phyloP scores from a whole-genome alignment of 2,329 filamentous ascomycete genomes.

The Talaromyces marneffei region DNA sequence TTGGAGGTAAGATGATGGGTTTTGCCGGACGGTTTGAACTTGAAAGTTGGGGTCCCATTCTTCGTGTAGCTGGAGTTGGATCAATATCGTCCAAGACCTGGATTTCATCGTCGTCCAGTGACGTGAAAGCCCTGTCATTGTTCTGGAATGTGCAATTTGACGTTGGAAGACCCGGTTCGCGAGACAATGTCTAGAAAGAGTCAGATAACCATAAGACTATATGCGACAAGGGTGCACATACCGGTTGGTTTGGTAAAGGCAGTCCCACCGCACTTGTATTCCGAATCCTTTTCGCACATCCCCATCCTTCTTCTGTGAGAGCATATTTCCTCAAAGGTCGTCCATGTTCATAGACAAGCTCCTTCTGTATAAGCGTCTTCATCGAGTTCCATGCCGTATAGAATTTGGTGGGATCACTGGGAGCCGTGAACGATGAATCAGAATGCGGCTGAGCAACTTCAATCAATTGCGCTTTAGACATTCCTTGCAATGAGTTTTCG shows the following conservation, averaged over 20 bases:
- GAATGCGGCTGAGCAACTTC: slow-evolving; percentile 65
- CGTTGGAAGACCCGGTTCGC: neutral
- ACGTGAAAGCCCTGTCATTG: neutral
- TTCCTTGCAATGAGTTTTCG: slow-evolving; percentile 49
- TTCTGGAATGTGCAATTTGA: neutral
- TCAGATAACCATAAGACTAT: neutral
- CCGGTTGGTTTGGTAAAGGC: neutral
- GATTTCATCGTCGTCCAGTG: slow-evolving; percentile 11
- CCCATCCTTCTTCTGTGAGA: slow-evolving; percentile 72
- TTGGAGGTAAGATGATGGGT: slow-evolving; percentile 58
- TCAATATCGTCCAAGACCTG: neutral
- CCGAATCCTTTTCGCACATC: slow-evolving; percentile 61
- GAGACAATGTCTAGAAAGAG: neutral
- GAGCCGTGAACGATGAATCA: slow-evolving; percentile 66
- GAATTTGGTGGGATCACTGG: slow-evolving; percentile 60
- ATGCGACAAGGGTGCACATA: neutral
- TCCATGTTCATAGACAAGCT: slow-evolving; percentile 66
- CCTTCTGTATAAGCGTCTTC: slow-evolving; percentile 67
- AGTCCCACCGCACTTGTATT: slow-evolving; percentile 28
- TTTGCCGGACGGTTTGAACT: slow-evolving; percentile 32
- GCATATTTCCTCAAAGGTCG: slow-evolving; percentile 62
- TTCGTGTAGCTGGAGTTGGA: neutral
- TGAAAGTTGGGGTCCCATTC: neutral
- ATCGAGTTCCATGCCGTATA: slow-evolving; percentile 82
- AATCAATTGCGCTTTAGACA: slow-evolving; percentile 65